Conservation (phyloP, 1,284 basidiomycete species). For the Pterulicium gracile region DNA sequence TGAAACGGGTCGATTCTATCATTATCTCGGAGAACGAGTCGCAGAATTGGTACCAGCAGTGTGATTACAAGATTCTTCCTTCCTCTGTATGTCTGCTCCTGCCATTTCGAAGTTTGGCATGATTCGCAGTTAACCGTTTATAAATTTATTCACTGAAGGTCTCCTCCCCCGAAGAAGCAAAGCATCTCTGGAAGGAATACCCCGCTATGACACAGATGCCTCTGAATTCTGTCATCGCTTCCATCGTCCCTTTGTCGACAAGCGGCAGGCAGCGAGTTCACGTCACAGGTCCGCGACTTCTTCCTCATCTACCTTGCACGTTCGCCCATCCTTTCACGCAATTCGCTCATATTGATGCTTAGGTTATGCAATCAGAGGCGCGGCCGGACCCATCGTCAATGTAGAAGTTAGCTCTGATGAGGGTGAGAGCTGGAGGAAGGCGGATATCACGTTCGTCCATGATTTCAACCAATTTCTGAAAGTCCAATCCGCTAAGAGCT, state of each 20-base stretch:
- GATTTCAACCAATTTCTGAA: too few relatives aligned
- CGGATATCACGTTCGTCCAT: conserved; percentile 27
- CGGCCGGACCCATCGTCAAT: conserved; percentile 28
- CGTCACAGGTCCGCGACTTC: background rate
- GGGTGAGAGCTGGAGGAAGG: conserved; percentile 39
- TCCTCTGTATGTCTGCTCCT: too few relatives aligned
- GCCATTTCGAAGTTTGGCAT: background rate
- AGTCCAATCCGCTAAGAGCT: too few relatives aligned
- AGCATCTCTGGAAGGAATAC: conserved; percentile 28
- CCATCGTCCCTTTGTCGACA: conserved; percentile 17
- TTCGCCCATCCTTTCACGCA: too few relatives aligned
- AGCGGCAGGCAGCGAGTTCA: background rate
- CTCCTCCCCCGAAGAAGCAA: conserved; percentile 27
- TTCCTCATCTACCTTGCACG: background rate
- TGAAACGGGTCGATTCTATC: conserved; percentile 70
- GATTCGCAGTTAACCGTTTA: too few relatives aligned
- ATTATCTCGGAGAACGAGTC: conserved; percentile 42
- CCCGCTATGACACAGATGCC: conserved; percentile 51
- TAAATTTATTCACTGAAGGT: conserved; percentile 21
- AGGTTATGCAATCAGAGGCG: conserved; percentile 48
- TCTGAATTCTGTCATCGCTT: conserved; percentile 51
- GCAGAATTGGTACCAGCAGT: conserved; percentile 56
- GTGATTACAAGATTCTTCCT: conserved; percentile 56
- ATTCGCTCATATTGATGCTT: too few relatives aligned
- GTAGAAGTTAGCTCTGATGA: conserved; percentile 44